A percentile compares a stretch with the other conserved stretches of the same genome.
Evolutionary conservation across 2,329 filamentous ascomycete species (phyloP).

Genomic region (Alternaria burnsii): DNA sequence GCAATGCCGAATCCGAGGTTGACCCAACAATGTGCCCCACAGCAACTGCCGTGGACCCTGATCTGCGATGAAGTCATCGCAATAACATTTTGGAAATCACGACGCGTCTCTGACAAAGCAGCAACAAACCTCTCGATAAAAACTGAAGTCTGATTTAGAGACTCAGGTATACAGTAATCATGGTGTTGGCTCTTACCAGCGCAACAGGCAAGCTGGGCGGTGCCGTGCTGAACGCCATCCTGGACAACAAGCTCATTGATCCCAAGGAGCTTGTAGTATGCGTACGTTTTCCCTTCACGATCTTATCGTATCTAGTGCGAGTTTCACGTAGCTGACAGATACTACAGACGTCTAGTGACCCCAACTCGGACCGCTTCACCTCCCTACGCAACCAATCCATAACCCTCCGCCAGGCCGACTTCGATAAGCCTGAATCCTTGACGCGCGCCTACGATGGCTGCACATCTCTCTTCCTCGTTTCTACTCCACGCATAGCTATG

Average conservation of each 20-base stretch:
- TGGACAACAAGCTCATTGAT: slow-evolving; percentile 52
- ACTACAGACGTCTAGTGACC: slow-evolving; percentile 33
- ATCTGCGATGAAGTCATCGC: slow-evolving; percentile 1
- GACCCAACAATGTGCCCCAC: not conserved
- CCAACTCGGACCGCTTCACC: slow-evolving; percentile 32
- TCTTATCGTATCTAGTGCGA: not conserved
- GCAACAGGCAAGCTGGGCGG: slow-evolving; percentile 58
- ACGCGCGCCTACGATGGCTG: slow-evolving; percentile 49
- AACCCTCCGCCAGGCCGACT: slow-evolving; percentile 51
- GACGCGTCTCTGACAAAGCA: not conserved
- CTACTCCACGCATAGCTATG: slow-evolving; percentile 54
- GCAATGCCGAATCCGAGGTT: no score
- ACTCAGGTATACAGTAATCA: not conserved
- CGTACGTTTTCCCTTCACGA: slow-evolving; percentile 27
- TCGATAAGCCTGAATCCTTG: slow-evolving; percentile 49
- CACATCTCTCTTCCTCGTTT: slow-evolving; percentile 57
- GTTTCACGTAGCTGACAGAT: not conserved
- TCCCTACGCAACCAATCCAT: slow-evolving; percentile 43
- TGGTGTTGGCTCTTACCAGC: slow-evolving; percentile 53
- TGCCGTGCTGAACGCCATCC: slow-evolving; percentile 54
- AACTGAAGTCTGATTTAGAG: not conserved
- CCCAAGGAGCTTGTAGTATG: slow-evolving; percentile 51
- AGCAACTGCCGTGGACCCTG: slow-evolving; percentile 2
- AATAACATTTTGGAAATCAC: not conserved
- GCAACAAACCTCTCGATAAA: not conserved